Evolutionary conservation across 495 filamentous ascomycete species (phyloP).

Genomic region (Podospora didyma): DNA sequence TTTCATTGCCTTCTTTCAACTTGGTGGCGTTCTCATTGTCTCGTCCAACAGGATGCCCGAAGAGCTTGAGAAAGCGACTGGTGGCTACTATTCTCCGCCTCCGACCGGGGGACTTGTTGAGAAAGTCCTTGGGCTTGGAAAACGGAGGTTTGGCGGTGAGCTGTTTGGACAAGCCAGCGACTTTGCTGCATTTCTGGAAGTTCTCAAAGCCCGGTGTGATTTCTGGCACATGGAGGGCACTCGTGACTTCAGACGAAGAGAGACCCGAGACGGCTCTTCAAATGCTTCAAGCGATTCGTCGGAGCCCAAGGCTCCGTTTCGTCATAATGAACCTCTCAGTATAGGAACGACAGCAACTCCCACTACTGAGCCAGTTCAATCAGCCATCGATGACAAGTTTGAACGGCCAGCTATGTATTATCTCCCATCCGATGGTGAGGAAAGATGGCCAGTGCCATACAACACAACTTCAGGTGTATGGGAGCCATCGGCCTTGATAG

Average conservation of each 20-base stretch:
- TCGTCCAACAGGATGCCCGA: constrained; percentile 73
- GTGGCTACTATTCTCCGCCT: constrained; percentile 52
- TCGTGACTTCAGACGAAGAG: constrained; percentile 60
- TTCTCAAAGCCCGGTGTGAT: constrained; percentile 63
- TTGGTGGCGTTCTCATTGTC: constrained; percentile 68
- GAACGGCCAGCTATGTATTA: constrained; percentile 31
- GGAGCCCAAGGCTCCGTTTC: too few relatives aligned
- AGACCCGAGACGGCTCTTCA: constrained; percentile 24
- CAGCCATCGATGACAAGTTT: not conserved
- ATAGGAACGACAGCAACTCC: not conserved
- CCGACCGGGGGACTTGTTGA: constrained; percentile 46
- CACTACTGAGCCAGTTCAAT: not conserved
- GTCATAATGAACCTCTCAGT: not conserved
- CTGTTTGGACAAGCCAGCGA: constrained; percentile 54
- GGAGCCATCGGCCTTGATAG: constrained; percentile 43
- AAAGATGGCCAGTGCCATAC: constrained; percentile 10
- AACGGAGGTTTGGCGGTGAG: constrained; percentile 24
- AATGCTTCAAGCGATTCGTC: constrained; percentile 1
- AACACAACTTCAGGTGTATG: constrained; percentile 24
- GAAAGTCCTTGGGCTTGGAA: constrained; percentile 35
- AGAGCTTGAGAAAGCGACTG: constrained; percentile 64
- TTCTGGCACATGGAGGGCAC: constrained; percentile 68
- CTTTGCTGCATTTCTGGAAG: constrained; percentile 63
- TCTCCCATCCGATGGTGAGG: constrained; percentile 19
- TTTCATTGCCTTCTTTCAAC: constrained; percentile 67